These are phyloP conservation scores for Coemansia erecta DNA, from an alignment of 192 early-diverging fungal genomes.

Conservation along the genomic window DNA sequence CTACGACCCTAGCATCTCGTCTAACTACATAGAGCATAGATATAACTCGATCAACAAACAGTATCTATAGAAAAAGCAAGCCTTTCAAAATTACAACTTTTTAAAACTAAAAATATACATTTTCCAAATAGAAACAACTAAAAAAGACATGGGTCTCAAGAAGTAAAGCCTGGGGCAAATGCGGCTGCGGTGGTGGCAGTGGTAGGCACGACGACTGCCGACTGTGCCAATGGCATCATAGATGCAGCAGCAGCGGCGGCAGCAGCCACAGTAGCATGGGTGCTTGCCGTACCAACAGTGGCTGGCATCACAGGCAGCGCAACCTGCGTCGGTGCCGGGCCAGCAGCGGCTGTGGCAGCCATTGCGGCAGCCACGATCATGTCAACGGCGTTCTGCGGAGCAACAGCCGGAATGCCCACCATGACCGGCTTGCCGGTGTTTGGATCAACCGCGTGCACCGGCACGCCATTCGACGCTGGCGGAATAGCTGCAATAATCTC, in stretches of 20 bases:
- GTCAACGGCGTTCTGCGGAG: not conserved
- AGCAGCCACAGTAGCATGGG: too few species aligned
- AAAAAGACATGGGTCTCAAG: not conserved
- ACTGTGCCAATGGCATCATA: not conserved
- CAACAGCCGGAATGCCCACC: not conserved
- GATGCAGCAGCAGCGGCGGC: not conserved
- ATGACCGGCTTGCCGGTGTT: conserved; percentile 8
- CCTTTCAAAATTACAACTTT: not conserved
- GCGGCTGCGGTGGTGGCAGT: not conserved
- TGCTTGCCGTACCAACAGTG: too few species aligned
- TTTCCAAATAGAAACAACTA: not conserved
- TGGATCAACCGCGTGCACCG: conserved; percentile 22
- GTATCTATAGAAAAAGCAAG: too few species aligned
- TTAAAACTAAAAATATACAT: not conserved
- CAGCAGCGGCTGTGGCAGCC: not conserved
- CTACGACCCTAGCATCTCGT: not conserved
- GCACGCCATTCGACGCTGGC: conserved; percentile 32
- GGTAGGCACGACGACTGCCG: not conserved
- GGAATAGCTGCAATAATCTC: conserved; percentile 46
- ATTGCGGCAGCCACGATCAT: not conserved
- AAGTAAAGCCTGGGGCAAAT: not conserved
- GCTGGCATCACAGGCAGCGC: conserved; percentile 1
- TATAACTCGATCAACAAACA: not conserved
- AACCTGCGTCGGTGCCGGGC: not conserved
- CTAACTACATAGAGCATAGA: not conserved